Evolutionary conservation across 2,329 filamentous ascomycete species (phyloP).

Genomic region (Tricladium varicosporioides): DNA sequence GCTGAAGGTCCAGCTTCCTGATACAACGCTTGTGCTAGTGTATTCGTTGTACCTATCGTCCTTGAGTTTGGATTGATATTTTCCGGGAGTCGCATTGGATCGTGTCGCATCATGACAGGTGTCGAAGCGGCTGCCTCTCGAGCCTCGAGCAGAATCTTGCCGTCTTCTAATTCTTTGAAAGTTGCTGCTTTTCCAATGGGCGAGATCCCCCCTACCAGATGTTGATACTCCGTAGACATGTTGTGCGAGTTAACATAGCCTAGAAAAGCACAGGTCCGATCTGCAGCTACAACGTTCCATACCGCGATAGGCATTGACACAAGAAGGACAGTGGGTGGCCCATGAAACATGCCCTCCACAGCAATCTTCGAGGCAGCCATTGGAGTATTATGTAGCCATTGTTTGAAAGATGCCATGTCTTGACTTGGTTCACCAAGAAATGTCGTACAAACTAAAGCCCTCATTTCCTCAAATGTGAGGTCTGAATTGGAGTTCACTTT

Average conservation of each 20-base stretch:
- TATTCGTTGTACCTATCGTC: conserved; percentile 27
- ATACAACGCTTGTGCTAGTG: conserved; percentile 27
- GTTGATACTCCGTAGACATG: conserved; percentile 62
- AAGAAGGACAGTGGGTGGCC: conserved; percentile 63
- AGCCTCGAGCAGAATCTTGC: conserved; percentile 51
- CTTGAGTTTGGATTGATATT: conserved; percentile 25
- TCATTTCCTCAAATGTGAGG: conserved; percentile 59
- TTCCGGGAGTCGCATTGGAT: conserved; percentile 30
- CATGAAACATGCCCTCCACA: conserved; percentile 67
- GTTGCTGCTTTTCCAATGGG: conserved; percentile 42
- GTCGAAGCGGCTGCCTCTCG: conserved; percentile 35
- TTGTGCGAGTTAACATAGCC: conserved; percentile 67
- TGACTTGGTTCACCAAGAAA: conserved; percentile 64
- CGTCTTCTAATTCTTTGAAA: conserved; percentile 55
- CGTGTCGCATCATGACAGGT: conserved; percentile 42
- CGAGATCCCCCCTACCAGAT: conserved; percentile 47
- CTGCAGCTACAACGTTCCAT: conserved; percentile 63
- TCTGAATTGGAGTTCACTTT: conserved; percentile 39
- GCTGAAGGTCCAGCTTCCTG: conserved; percentile 24
- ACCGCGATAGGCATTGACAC: conserved; percentile 64
- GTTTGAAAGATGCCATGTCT: conserved; percentile 64
- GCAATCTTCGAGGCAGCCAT: conserved; percentile 56
- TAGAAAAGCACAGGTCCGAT: conserved; percentile 64
- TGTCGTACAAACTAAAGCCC: conserved; percentile 65
- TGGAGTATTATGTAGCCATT: conserved; percentile 62